Percentiles rank a stretch among this genome's conserved stretches.
phyloP scores from a whole-genome alignment of 2,329 filamentous ascomycete genomes.

The Gremmenia infestans region DNA sequence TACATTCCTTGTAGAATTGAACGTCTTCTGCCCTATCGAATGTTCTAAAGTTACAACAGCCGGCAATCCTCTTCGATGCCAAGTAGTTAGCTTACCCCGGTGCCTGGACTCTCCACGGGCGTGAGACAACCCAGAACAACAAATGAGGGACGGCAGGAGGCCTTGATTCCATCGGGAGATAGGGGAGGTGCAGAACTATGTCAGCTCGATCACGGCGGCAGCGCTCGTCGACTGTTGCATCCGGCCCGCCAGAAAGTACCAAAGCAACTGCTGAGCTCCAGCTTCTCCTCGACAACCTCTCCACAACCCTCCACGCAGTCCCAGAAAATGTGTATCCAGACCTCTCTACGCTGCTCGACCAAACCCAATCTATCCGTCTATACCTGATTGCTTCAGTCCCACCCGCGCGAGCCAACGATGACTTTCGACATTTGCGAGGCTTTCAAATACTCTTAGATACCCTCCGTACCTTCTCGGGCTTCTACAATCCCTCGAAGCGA shows the following conservation, averaged over 20 bases:
- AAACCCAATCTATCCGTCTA: conserved; percentile 27
- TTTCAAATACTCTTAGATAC: conserved; percentile 70
- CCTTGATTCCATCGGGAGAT: conserved; percentile 21
- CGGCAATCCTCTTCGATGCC: conserved; percentile 17
- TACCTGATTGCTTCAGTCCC: conserved; percentile 38
- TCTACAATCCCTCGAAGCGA: conserved; percentile 65
- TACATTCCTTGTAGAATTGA: background rate
- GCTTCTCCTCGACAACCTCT: conserved; percentile 44
- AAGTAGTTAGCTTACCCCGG: conserved; percentile 5
- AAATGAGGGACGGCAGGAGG: conserved; percentile 23
- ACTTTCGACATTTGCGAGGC: conserved; percentile 75
- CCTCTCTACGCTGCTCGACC: conserved; percentile 29
- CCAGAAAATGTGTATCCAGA: conserved; percentile 27
- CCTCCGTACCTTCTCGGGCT: conserved; percentile 66
- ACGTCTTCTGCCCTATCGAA: background rate
- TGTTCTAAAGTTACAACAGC: background rate
- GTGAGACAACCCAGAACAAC: conserved; percentile 8
- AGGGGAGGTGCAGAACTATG: conserved; percentile 40
- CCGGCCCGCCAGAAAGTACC: conserved; percentile 48
- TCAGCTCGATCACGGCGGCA: conserved; percentile 51
- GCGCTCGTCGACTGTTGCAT: conserved; percentile 60
- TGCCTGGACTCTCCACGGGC: conserved; percentile 22
- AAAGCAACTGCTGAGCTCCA: conserved; percentile 58
- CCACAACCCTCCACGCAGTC: conserved; percentile 30
- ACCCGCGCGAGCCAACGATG: conserved; percentile 59